phyloP scores from a whole-genome alignment of 345 rosid genomes.

The Jatropha curcas region DNA sequence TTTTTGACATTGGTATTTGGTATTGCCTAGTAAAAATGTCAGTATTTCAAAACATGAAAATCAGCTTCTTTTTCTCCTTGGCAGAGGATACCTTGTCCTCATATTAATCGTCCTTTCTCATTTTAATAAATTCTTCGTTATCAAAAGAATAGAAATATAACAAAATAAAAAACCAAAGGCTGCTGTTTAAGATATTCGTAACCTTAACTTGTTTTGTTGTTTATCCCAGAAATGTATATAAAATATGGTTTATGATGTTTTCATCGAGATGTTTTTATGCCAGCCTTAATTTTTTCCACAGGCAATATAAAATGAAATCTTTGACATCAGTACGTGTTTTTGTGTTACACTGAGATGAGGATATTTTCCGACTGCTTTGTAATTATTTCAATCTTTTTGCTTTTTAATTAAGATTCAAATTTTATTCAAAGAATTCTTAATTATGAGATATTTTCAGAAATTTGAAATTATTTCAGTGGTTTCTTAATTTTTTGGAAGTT shows the following conservation, averaged over 20 bases:
- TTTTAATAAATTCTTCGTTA: not conserved
- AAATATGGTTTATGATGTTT: not conserved
- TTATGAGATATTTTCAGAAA: not conserved
- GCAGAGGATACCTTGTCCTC: not conserved
- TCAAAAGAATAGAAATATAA: too few species aligned
- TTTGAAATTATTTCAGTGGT: not conserved
- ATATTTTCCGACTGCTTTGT: not conserved
- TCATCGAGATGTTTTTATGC: not conserved
- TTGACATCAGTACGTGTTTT: not conserved
- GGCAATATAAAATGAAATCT: not conserved
- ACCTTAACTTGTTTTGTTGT: not conserved
- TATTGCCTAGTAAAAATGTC: not conserved
- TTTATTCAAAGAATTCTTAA: not conserved
- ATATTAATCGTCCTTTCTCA: not conserved
- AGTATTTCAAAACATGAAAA: not conserved
- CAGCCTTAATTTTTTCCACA: not conserved
- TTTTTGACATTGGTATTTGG: not conserved
- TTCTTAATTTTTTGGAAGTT: not conserved
- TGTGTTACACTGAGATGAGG: not conserved
- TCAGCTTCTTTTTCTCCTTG: not conserved
- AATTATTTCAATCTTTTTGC: not conserved
- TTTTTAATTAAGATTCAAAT: not conserved
- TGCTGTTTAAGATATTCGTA: not conserved
- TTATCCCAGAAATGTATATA: not conserved
- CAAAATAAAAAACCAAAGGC: not conserved